Conservation (phyloP, 2,329 filamentous ascomycete genomes). For the Boeremia lycopersici region DNA sequence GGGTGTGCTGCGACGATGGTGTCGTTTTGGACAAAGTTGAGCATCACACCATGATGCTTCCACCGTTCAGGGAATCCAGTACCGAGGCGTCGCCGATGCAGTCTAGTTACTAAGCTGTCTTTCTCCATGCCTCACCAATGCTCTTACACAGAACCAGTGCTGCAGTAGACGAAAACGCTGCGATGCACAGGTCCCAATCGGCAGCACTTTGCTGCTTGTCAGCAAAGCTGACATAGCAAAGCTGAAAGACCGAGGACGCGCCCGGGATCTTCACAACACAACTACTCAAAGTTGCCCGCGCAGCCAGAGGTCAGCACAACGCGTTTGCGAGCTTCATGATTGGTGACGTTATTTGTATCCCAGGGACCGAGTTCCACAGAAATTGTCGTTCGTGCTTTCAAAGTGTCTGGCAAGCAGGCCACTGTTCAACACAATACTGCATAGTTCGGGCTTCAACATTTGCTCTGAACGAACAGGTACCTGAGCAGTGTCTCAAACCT, state of each 20-base stretch:
- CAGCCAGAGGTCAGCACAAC: background rate
- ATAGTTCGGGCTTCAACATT: no score
- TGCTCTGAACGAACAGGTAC: background rate
- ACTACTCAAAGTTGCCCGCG: background rate
- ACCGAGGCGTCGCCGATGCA: slow-evolving; percentile 4
- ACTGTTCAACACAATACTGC: no score
- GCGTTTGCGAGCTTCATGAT: background rate
- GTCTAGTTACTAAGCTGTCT: slow-evolving; percentile 11
- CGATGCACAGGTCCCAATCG: background rate
- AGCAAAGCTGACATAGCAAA: background rate
- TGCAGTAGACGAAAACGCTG: background rate
- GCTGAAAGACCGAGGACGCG: background rate
- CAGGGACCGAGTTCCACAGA: background rate
- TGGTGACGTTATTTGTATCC: background rate
- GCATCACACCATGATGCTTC: slow-evolving; percentile 38
- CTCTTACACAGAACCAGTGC: background rate
- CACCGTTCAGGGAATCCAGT: background rate
- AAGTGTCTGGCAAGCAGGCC: no score
- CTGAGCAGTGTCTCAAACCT: background rate
- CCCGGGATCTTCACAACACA: background rate
- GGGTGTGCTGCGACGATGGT: slow-evolving; percentile 6
- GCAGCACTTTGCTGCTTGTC: background rate
- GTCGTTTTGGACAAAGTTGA: slow-evolving; percentile 15
- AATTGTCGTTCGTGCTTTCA: background rate
- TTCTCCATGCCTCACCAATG: background rate